Evolutionary conservation across 495 filamentous ascomycete species (phyloP).

Genomic region (Terfezia boudieri): DNA sequence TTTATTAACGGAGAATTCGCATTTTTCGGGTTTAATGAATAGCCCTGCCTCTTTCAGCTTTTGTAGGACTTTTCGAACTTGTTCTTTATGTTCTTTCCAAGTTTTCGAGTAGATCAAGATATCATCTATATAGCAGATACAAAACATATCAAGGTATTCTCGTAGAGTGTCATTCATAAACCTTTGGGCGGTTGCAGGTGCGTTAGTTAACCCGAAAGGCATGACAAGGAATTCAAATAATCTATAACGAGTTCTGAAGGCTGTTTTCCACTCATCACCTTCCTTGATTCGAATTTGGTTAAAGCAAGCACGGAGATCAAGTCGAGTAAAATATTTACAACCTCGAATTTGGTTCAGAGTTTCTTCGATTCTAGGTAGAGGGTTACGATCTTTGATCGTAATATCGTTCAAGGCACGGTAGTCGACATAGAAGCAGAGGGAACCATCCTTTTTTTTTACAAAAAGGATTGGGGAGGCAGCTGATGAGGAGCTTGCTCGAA

Average conservation of each 20-base stretch:
- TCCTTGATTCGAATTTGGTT: slow-evolving; percentile 2
- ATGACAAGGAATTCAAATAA: slow-evolving; percentile 17
- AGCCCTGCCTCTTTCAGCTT: background rate
- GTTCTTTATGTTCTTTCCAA: slow-evolving; percentile 5
- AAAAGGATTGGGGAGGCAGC: slow-evolving; percentile 2
- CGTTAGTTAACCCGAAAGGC: slow-evolving; percentile 10
- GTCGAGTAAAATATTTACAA: slow-evolving; percentile 15
- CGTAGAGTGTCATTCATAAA: slow-evolving; percentile 8
- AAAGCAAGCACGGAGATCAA: background rate
- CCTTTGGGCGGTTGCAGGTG: slow-evolving; percentile 1
- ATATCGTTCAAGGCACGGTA: slow-evolving; percentile 9
- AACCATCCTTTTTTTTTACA: slow-evolving; percentile 1
- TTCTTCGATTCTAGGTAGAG: slow-evolving; percentile 2
- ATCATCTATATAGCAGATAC: slow-evolving; percentile 8
- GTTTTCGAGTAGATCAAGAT: slow-evolving; percentile 11
- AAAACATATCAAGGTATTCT: slow-evolving; percentile 8
- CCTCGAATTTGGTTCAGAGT: background rate
- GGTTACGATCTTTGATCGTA: slow-evolving; percentile 9
- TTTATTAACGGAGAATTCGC: background rate
- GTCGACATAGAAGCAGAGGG: slow-evolving; percentile 1
- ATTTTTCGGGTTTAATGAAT: slow-evolving; percentile 1
- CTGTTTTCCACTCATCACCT: slow-evolving; percentile 6
- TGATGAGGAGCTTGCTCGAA: background rate
- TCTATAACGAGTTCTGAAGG: slow-evolving; percentile 12
- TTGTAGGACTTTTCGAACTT: slow-evolving; percentile 4